Conservation (phyloP, 768 basidiomycete genomes). For the Rickenella mellea region DNA sequence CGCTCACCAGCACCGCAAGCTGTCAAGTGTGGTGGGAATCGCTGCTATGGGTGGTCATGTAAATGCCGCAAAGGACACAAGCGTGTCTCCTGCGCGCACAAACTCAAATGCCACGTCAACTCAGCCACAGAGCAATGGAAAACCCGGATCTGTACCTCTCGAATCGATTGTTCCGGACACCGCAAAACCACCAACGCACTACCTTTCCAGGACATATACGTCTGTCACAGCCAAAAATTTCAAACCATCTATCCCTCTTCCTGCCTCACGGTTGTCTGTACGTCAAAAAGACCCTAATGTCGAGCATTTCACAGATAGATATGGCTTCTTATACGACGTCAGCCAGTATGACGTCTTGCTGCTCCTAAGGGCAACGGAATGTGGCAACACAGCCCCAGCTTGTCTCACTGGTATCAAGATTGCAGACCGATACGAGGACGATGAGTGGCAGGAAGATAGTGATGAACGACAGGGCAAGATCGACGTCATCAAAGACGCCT, state of each 20-base stretch:
- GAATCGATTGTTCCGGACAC: constrained; percentile 77
- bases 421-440: constrained; percentile 72
- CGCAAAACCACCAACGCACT: constrained; percentile 77
- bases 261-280: constrained; percentile 44
- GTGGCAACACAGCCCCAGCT: constrained; percentile 68
- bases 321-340: constrained; percentile 86
- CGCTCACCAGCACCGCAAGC: constrained; percentile 38
- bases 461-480: constrained; percentile 21
- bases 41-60: constrained; percentile 7
- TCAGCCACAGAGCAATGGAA: constrained; percentile 11
- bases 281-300: constrained; percentile 42
- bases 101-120: constrained; percentile 4
- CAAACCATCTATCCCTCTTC: constrained; percentile 57
- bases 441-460: constrained; percentile 63
- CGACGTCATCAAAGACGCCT: constrained; percentile 29
- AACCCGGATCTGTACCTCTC: constrained; percentile 46
- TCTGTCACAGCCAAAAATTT: constrained; percentile 69
- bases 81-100: constrained; percentile 1
- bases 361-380: constrained; percentile 62
- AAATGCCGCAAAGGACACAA: not conserved
- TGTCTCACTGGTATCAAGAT: constrained; percentile 84
- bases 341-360: constrained; percentile 73
- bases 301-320: constrained; percentile 71
- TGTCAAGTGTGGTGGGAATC: constrained; percentile 18
- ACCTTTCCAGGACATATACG: constrained; percentile 66